These are phyloP conservation scores for Blastocystis sp. DNA, from an alignment of 352 stramenopile genomes.

Conservation along the genomic window DNA sequence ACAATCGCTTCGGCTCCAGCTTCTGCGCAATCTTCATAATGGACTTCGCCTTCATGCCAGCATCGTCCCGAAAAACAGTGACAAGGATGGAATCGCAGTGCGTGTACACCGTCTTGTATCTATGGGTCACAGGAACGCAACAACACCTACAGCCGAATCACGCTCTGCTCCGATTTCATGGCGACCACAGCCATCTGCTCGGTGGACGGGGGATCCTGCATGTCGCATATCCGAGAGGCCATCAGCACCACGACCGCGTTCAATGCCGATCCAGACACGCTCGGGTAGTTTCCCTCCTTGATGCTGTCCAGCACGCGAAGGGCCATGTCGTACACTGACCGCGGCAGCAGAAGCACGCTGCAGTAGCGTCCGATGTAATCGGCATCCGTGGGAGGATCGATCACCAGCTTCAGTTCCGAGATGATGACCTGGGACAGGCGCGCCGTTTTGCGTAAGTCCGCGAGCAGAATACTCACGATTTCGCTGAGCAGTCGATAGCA, in stretches of 20 bases:
- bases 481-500: slow-evolving; percentile 52
- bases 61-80: slow-evolving; percentile 20
- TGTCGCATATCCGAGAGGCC: slow-evolving; percentile 40
- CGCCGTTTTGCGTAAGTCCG: slow-evolving; percentile 35
- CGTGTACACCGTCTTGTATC: slow-evolving; percentile 51
- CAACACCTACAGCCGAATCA: slow-evolving; percentile 1
- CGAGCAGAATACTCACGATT: slow-evolving; percentile 24
- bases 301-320: slow-evolving; percentile 9
- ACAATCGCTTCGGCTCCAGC: slow-evolving; percentile 62
- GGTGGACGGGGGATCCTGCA: slow-evolving; percentile 19
- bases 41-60: slow-evolving; percentile 14
- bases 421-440: slow-evolving; percentile 55
- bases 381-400: slow-evolving; percentile 14
- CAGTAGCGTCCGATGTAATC: slow-evolving; percentile 59
- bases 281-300: slow-evolving; percentile 54
- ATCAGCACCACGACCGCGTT: slow-evolving; percentile 57
- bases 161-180: slow-evolving; percentile 39
- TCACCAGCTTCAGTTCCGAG: slow-evolving; percentile 42
- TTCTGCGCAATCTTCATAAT: slow-evolving; percentile 62
- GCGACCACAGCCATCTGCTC: slow-evolving; percentile 3
- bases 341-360: slow-evolving; percentile 13
- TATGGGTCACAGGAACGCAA: background rate
- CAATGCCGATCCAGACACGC: slow-evolving; percentile 17
- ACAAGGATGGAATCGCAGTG: slow-evolving; percentile 60
- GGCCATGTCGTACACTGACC: background rate